Evolutionary conservation across 352 stramenopile genomes (phyloP).

Genomic region (Porosira glacialis): DNA sequence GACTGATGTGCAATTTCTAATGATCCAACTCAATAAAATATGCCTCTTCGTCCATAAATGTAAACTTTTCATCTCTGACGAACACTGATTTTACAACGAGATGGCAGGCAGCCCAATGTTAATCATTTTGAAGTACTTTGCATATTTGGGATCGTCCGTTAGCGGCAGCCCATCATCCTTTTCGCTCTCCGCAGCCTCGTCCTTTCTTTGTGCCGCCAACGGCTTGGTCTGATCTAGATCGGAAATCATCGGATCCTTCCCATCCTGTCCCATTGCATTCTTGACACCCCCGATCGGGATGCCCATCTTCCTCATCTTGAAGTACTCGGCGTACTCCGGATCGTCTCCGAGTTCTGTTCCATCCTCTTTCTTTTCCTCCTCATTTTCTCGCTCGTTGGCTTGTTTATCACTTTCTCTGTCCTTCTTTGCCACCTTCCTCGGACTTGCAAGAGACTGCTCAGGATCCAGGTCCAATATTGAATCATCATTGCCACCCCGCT

Average conservation of each 20-base stretch:
- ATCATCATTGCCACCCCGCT: constrained; percentile 76
- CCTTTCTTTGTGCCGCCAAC: too few species aligned
- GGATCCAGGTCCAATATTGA: constrained; percentile 76
- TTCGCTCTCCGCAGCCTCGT: not conserved
- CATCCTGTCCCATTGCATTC: constrained; percentile 86
- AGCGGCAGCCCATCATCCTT: constrained; percentile 33
- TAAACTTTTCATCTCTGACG: too few species aligned
- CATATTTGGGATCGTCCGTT: constrained; percentile 74
- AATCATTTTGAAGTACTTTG: constrained; percentile 80
- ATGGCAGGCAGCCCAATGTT: constrained; percentile 69
- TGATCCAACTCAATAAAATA: too few species aligned
- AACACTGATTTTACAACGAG: too few species aligned
- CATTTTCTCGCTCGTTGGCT: not conserved
- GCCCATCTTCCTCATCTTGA: constrained; percentile 77
- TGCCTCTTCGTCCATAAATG: too few species aligned
- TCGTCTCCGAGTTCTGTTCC: constrained; percentile 67
- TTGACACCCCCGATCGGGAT: constrained; percentile 86
- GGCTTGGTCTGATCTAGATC: constrained; percentile 80
- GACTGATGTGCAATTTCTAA: too few species aligned
- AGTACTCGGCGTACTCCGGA: constrained; percentile 73
- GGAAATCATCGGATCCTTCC: constrained; percentile 70
- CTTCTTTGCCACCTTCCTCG: constrained; percentile 24
- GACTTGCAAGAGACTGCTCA: constrained; percentile 51
- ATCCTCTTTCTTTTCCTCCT: constrained; percentile 19
- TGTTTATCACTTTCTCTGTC: not conserved